These are phyloP conservation scores for Solanum bukasovii DNA, from an alignment of 257 asterid species.

Conservation along the genomic window DNA sequence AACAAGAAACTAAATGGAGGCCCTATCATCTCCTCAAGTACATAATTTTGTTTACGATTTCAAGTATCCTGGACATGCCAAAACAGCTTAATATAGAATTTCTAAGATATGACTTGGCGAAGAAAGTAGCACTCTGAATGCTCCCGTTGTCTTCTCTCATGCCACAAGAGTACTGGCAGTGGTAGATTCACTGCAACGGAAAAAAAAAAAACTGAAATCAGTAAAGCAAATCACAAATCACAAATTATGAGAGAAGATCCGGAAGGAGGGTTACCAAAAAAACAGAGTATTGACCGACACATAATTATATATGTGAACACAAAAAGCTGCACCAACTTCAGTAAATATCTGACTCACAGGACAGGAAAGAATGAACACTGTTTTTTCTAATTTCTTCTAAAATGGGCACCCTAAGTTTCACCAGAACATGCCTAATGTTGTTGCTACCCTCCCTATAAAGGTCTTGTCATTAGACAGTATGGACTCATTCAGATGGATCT, in stretches of 20 bases:
- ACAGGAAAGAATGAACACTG: not conserved
- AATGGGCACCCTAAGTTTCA: not conserved
- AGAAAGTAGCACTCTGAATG: not conserved
- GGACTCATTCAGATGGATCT: not conserved
- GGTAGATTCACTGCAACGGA: slow-evolving; percentile 44
- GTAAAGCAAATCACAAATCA: not conserved
- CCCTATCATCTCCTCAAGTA: not conserved
- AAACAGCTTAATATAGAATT: not conserved
- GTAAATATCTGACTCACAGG: not conserved
- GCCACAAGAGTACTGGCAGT: slow-evolving; percentile 68
- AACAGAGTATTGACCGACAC: not conserved
- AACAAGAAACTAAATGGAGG: not conserved
- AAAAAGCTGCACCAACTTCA: not conserved
- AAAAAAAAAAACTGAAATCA: not conserved
- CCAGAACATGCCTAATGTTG: not conserved
- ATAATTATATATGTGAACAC: not conserved
- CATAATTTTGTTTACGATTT: not conserved
- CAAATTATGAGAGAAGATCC: not conserved
- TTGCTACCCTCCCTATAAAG: not conserved
- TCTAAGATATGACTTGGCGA: not conserved
- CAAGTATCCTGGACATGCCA: not conserved
- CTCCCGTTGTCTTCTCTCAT: not conserved
- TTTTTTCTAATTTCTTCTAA: not conserved
- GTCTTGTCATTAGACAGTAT: not conserved
- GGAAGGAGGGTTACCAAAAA: not conserved